Base-by-base conservation (phyloP, 2,329 filamentous ascomycete species). In the Diaporthe ampelina region DNA sequence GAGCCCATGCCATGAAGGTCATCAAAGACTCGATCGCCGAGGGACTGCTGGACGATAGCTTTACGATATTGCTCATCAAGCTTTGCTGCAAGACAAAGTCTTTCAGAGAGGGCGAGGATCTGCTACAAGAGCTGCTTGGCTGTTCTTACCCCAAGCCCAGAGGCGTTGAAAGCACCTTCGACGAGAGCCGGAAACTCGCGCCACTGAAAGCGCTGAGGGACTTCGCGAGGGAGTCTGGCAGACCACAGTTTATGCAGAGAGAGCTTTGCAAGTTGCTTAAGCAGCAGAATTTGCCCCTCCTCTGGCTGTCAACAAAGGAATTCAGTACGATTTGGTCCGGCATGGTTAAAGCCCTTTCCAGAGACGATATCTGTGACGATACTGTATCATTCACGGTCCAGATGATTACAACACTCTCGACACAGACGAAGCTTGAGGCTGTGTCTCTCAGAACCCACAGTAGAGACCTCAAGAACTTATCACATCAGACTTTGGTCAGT, bases 1-100 rank as follows among this genome's bases (percentile, higher is more conserved):
- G 87, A 57, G 84, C 86, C 21, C 87, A 90, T 74, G 86, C 85
- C 10, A 74, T 88, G 21, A 78, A 83, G 40, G 82, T 87, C 3
- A 76, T 90, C 35, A 80, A 78, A 70, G 81, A 84, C 26, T 87
- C 85, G 3, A 84, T 87, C 19, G 68, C 74, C 0, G 84, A 86
- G 26, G 84, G 84, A 0, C 77, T 89, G 11, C 77, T 89, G 9
- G 82, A 84, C 35, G 78, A 82, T 17, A 77, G 80, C 13, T 86
- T 88, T 73, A 81, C 83, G 9, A 80, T 81, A 63, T 72, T 85
- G 7, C 77, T 89, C 8, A 78, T 87, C 40, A 81, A 83, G 24
- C 80, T 88, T 19, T 88, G 86, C 71, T 78, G 81, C 4, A 78
- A 82, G 40, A 78, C 79, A 29, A 79, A 80, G 11, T 83, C 84